Evolutionary conservation across 1,284 basidiomycete genomes (phyloP), one percentile per base, ranked within the genome.

Genomic region (Grifola frondosa): DNA sequence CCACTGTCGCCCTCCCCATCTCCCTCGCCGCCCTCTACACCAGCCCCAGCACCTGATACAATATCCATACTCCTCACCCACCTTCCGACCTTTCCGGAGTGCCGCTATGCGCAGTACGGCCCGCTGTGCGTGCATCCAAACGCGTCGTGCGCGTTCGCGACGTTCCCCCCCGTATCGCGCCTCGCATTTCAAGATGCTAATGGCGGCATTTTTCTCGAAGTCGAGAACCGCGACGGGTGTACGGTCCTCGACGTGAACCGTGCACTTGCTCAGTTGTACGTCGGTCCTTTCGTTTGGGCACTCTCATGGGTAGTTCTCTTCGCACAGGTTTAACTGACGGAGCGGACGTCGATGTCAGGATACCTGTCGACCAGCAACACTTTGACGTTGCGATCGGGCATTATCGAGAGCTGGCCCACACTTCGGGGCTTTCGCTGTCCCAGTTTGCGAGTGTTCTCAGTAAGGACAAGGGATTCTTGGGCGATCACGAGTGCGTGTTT

Each of bases 191-290:
- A 56, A 38, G 56, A 56, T 34, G 52, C 42, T 6, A 46, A 58
- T 5, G 60, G 62, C 12, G 47, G 53, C 25, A 45, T 54, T 6
- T 58, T 62, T 44, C 53, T 62, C 42, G 49, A 58, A 36, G 63
- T 64, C 17, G 49, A 56, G 34, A 65, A 65, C 41, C 57, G 60
- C 2, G 61, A 60, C 35, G 64, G 64, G 0, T 60, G 57, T 36
- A 64, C 64, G 23, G 40, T 65, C 9, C 48, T 65, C 9, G 64
- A 66, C 42, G 57, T 64, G n/a, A 66, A 66, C 49, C 54, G 64
- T n/a, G 54, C 61, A 8, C 54, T 66, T 6, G 58, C 54, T 17
- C 60, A 63, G 26, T 45, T 63, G 63, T 64, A 28, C 38, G 62
- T 58, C 24, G 3, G 25, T n/a, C 21, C 16, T 24, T 16, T 17